Evolutionary conservation across 257 asterid genomes (phyloP).

Genomic region (Ophiorrhiza pumila): DNA sequence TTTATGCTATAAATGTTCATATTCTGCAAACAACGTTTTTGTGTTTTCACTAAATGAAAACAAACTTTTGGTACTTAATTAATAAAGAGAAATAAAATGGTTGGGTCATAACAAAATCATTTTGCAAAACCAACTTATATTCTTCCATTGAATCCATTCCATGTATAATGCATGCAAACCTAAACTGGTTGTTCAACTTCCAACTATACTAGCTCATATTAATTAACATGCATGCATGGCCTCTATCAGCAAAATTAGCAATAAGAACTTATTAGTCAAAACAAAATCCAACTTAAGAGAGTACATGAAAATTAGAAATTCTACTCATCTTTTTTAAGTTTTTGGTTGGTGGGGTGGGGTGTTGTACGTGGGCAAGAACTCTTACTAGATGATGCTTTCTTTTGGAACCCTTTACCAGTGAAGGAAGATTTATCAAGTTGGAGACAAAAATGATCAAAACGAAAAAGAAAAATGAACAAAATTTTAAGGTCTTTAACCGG

Average conservation of each 20-base stretch:
- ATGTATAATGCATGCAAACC: conserved; percentile 17
- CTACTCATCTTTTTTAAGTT: no score
- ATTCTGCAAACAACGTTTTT: background rate
- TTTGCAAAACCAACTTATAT: conserved; percentile 9
- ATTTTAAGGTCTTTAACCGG: background rate
- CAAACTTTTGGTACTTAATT: background rate
- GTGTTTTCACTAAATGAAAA: background rate
- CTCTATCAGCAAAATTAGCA: background rate
- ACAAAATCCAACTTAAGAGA: background rate
- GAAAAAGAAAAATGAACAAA: background rate
- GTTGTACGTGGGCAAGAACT: no score
- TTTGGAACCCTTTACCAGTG: no score
- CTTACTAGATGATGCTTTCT: no score
- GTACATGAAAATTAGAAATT: background rate
- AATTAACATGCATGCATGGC: background rate
- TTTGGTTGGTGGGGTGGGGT: no score
- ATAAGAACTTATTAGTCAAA: background rate
- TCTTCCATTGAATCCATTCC: no score
- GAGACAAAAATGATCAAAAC: background rate
- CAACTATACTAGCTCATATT: conserved; percentile 15
- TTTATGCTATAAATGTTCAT: no score
- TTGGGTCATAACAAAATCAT: background rate
- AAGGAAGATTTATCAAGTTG: no score
- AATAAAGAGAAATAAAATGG: background rate
- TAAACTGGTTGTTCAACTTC: conserved; percentile 28